A percentile compares a stretch with the other conserved stretches of the same genome.
phyloP scores from a whole-genome alignment of 805 yeast species.

The Saturnispora zaruensis region DNA sequence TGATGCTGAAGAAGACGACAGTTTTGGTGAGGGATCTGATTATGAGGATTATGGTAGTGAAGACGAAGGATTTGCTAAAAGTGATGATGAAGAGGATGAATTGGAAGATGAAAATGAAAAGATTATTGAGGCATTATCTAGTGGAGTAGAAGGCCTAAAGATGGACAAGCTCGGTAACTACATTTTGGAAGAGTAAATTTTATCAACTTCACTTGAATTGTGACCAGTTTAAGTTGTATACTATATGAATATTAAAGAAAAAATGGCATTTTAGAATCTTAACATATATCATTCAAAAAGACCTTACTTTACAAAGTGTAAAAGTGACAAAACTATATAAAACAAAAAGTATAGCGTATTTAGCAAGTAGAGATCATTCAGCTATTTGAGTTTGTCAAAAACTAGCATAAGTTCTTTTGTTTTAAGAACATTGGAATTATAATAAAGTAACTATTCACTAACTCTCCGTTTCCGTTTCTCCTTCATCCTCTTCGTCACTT shows the following conservation, averaged over 20 bases:
- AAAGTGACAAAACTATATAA: background rate
- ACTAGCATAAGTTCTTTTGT: background rate
- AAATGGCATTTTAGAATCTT: background rate
- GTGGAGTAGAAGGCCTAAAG: conserved; percentile 56
- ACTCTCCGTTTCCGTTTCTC: conserved; percentile 4
- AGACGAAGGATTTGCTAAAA: conserved; percentile 20
- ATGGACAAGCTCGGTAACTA: conserved; percentile 82
- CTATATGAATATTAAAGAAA: background rate
- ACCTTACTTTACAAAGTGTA: background rate
- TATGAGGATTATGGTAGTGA: conserved; percentile 20
- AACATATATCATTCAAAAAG: background rate
- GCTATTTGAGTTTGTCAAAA: background rate
- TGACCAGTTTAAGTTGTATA: background rate
- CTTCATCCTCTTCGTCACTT: conserved; percentile 22
- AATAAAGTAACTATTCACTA: background rate
- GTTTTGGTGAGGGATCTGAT: conserved; percentile 16
- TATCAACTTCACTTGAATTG: background rate
- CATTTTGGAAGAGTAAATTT: conserved; percentile 41
- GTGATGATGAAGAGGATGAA: conserved; percentile 29
- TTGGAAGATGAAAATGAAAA: conserved; percentile 35
- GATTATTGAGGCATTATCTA: conserved; percentile 61
- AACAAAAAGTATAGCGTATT: background rate
- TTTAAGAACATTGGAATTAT: background rate
- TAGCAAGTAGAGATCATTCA: background rate
- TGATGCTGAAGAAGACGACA: conserved; percentile 12